Evolutionary conservation across 805 yeast genomes (phyloP).

Genomic region (Candida suzukii): DNA sequence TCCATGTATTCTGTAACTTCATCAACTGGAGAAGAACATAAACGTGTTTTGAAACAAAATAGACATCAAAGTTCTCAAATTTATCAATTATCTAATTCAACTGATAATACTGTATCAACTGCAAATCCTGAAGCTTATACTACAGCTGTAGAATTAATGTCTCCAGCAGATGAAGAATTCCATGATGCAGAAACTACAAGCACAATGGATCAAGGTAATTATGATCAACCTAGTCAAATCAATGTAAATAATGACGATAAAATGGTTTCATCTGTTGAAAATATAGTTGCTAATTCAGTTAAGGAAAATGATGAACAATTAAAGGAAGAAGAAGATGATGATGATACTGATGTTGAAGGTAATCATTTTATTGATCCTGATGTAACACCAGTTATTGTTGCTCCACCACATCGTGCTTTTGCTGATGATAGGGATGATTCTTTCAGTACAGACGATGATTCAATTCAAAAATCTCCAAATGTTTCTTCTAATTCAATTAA

Average conservation of each 20-base stretch:
- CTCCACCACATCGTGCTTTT: not conserved
- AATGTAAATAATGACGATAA: not conserved
- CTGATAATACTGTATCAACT: not conserved
- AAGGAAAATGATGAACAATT: too few relatives aligned
- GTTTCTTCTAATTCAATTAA: conserved; percentile 4
- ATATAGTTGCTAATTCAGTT: not conserved
- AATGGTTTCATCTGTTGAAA: not conserved
- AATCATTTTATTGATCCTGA: not conserved
- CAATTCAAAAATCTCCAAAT: conserved; percentile 15
- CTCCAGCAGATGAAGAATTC: not conserved
- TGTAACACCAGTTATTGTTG: not conserved
- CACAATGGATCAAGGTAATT: too few relatives aligned
- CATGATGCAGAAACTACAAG: not conserved
- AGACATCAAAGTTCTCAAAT: conserved; percentile 1
- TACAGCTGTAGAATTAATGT: conserved; percentile 31
- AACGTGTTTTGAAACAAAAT: not conserved
- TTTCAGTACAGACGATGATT: conserved; percentile 5
- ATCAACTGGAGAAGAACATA: not conserved
- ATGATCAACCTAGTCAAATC: not conserved
- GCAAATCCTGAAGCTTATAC: conserved; percentile 26
- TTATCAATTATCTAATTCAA: not conserved
- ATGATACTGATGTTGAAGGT: not conserved
- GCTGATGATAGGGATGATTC: conserved; percentile 6
- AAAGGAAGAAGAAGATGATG: not conserved
- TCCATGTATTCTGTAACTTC: not conserved